Evolutionary conservation across 2,329 filamentous ascomycete genomes (phyloP), one percentile per base, ranked within the genome.

Genomic region (Neofusicoccum ribis): DNA sequence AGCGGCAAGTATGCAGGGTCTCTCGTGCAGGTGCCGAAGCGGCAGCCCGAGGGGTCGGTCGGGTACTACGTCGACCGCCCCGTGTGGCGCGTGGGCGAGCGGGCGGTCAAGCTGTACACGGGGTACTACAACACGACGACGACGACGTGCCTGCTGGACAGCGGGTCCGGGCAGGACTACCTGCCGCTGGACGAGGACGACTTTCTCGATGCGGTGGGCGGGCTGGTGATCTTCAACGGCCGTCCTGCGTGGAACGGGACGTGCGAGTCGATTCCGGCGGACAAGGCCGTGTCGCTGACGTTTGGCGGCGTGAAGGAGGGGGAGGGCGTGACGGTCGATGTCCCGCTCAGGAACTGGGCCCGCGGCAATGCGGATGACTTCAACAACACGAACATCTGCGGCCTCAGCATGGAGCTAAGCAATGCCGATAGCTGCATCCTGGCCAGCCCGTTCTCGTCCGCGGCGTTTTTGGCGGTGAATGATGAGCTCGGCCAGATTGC

Each of bases 401-500:
- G 27, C 9, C 3, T 62, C 44, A 49, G 46, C n/a, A 37, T 79
- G 27, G 71, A 69, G 58, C 43, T 77, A 23, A 23, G 23, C 15
- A 62, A 65, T 36, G 50, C 66, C 23, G 67, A 69, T 5, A 69
- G 67, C 1, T 78, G 76, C 64, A 67, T 69, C 1, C 70, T 78
- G 14, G 74, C 70, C 9, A 69, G 72, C 5, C 72, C 76, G 0
- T 78, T 78, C 66, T 68, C 68, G 20, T 72, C 71, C 0, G 72
- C 69, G 1, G 70, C 70, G 4, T 76, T 76, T 68, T 70, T 76
- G 17, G 74, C 74, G 7, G 70, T 74, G 39, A 72, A 76, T 61
- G 76, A 78, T 63, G 71, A 70, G 58, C 65, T 69, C 8, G 66
- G 64, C 12, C 68, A 74, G 61, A 68, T 78, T 56, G 72, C 72